Base-by-base conservation (phyloP, 1,284 basidiomycete genomes). In the Volvariella surrecta region DNA sequence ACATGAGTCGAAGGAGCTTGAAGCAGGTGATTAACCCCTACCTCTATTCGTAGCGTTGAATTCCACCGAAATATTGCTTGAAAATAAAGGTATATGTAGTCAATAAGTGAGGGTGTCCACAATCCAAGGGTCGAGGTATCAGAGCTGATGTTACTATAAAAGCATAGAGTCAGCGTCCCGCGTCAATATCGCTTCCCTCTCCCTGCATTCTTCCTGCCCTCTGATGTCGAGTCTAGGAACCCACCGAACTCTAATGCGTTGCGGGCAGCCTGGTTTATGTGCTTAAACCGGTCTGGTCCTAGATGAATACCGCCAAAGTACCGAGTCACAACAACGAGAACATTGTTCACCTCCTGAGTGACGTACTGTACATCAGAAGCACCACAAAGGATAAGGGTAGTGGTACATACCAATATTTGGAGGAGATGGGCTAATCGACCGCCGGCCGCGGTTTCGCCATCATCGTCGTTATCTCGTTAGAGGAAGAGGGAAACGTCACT, bases 371-470 rank as follows among this genome's bases (percentile, higher is more conserved):
- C 13, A 18, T 24, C 22, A 20, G 10, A 38, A n/a, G 20, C 9
- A 19, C 9, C 16, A 42, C 6, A 32, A 21, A 32, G 24, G 15
- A 45, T 28, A 11, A 28, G n/a, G n/a, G n/a, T n/a, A 34, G 7
- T 34, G 35, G 32, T 18, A 57, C 79, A 40, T 46, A 88, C 91
- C 42, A 96, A 61, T 34, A 95, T 91, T 48, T 93, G 89, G 4
- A 96, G 64, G 1, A 96, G 70, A 60, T 95, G 91, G 1, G 87
- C 88, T 18, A 96, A 63, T 2, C 92, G 76, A 22, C 83, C 79
- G 4, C 93, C 92, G 4, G 93, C 93, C 1, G 90, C 90, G 0
- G 84, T 82, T 63, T 97, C 93, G 1, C 91, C 89, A 49, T 96
- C 89, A 49, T 97, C 93, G 49, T 94, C 89, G 48, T 94, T 93